phyloP scores from a whole-genome alignment of 805 yeast genomes.

The Lachancea nothofagi region DNA sequence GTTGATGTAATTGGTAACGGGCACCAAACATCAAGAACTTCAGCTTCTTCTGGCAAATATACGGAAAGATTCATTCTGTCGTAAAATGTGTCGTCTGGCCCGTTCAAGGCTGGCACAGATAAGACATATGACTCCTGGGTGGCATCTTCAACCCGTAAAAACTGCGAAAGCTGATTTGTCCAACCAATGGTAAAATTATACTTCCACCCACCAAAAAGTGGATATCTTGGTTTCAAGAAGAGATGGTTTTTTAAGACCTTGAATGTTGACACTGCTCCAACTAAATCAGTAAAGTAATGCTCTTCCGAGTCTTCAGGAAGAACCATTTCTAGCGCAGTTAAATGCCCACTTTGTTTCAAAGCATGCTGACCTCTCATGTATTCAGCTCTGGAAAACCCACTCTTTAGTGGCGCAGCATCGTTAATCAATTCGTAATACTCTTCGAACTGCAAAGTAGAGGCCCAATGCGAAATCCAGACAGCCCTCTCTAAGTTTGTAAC shows the following conservation, averaged over 20 bases:
- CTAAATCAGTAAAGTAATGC: constrained; percentile 78
- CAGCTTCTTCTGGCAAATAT: constrained; percentile 85
- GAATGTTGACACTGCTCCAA: constrained; percentile 88
- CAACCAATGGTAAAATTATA: constrained; percentile 96
- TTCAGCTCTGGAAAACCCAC: constrained; percentile 76
- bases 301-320: constrained; percentile 51
- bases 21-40: constrained; percentile 47
- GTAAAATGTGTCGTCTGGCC: constrained; percentile 66
- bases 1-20: constrained; percentile 39
- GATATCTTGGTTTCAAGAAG: constrained; percentile 78
- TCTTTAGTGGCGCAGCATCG: constrained; percentile 59
- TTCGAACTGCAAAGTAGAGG: constrained; percentile 64
- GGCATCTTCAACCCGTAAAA: constrained; percentile 39
- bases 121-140: constrained; percentile 49
- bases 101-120: constrained; percentile 65
- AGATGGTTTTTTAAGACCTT: constrained; percentile 37
- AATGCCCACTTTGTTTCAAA: constrained; percentile 49
- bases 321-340: constrained; percentile 55
- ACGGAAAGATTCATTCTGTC: constrained; percentile 54
- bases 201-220: constrained; percentile 94
- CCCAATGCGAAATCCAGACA: constrained; percentile 86
- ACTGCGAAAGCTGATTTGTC: constrained; percentile 55
- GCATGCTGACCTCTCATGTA: constrained; percentile 55
- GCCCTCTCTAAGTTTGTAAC: constrained; percentile 62
- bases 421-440: constrained; percentile 81